Evolutionary conservation across 2,329 filamentous ascomycete genomes (phyloP).

Genomic region (Fusarium burgessii): DNA sequence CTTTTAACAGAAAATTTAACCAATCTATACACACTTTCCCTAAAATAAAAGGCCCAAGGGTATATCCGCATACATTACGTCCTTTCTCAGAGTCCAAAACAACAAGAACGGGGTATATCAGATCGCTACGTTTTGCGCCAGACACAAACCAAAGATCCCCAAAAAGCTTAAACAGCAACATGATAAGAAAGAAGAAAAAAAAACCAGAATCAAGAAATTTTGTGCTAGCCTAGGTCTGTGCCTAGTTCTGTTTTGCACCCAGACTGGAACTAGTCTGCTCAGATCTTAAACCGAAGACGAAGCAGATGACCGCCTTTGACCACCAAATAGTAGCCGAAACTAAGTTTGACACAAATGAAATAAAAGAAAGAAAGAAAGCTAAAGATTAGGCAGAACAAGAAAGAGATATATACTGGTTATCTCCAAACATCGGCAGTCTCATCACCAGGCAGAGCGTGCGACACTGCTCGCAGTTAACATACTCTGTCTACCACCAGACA

Average conservation of each 20-base stretch:
- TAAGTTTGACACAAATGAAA: not conserved
- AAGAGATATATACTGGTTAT: not conserved
- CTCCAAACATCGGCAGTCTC: not conserved
- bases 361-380: not conserved
- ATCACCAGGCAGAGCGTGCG: slow-evolving; percentile 22
- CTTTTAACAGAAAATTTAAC: slow-evolving; percentile 2
- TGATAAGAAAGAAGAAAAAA: not conserved
- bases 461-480: slow-evolving; percentile 17
- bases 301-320: not conserved
- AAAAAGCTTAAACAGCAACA: not conserved
- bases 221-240: slow-evolving; percentile 22
- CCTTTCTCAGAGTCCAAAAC: slow-evolving; percentile 17
- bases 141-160: not conserved
- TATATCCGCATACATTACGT: slow-evolving; percentile 26
- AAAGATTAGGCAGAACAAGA: not conserved
- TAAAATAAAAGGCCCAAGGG: slow-evolving; percentile 5
- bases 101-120: slow-evolving; percentile 30
- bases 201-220: not conserved
- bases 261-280: slow-evolving; percentile 29
- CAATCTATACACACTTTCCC: slow-evolving; percentile 16
- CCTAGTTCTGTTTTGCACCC: slow-evolving; percentile 39
- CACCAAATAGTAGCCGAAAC: not conserved
- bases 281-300: not conserved
- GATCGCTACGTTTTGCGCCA: slow-evolving; percentile 11
- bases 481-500: slow-evolving; percentile 9